These are phyloP conservation scores for Eucalyptus melliodora DNA, from an alignment of 345 rosid species.

Conservation along the genomic window DNA sequence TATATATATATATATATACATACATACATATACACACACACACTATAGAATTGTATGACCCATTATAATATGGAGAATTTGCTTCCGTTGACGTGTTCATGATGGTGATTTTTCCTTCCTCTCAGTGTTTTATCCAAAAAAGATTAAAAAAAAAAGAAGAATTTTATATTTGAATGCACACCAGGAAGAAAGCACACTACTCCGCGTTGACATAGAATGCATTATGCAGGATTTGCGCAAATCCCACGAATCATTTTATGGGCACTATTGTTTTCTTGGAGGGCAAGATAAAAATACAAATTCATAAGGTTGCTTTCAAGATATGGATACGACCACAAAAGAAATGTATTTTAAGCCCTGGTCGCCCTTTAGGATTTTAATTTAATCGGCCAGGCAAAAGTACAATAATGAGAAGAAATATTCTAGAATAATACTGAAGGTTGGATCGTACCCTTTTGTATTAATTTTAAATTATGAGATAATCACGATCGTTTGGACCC, in stretches of 20 bases:
- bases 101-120: not conserved
- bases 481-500: not conserved
- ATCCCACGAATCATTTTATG: not conserved
- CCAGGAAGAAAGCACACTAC: not conserved
- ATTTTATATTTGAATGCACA: not conserved
- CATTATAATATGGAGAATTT: not conserved
- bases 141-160: not conserved
- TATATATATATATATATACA: too few species aligned
- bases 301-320: not conserved
- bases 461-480: not conserved
- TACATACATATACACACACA: fast-evolving
- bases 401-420: not conserved
- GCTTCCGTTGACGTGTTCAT: not conserved
- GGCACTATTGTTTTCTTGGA: not conserved
- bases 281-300: not conserved
- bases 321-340: not conserved
- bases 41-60: not conserved
- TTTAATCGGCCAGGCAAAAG: not conserved
- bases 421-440: not conserved
- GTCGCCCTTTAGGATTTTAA: not conserved
- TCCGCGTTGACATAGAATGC: not conserved
- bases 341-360: not conserved
- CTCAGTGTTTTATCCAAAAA: not conserved
- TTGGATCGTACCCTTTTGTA: not conserved
- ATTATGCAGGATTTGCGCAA: not conserved